Evolutionary conservation across 129 eudicot genomes (phyloP), one percentile per base, ranked within the genome.

Genomic region (Smallanthus sonchifolius): DNA sequence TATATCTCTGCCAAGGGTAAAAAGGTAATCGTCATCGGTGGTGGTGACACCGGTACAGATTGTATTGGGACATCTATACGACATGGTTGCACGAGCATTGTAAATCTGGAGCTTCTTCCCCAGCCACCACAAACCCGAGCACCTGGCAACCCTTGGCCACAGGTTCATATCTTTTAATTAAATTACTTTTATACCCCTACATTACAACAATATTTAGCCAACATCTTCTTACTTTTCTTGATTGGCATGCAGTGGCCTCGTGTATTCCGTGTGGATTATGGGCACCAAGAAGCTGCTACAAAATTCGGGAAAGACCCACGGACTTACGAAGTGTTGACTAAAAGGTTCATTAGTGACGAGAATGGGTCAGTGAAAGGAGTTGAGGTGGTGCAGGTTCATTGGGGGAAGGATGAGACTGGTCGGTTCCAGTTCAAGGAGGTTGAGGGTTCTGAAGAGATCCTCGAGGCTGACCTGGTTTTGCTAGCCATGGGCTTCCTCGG

Each of bases 401-500:
- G 99, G 99, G 97, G 80, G 78, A 95, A 95, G 79, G 99, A 95
- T 73, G 99, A 88, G 16, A 86, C 89, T 52, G 99, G 99, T 43
- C 85, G 69, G 76, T 95, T 91, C 72, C 92, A 88, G 77, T 95
- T 95, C 47, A 95, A 95, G 82, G 99, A 95, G 82, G 85, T 95
- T 35, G 99, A 87, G 75, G 99, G 99, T 52, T 84, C 94, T 0
- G 91, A 86, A 76, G 97, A 91, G 85, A 85, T 86, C 20, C 79
- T 95, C 2, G 99, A 75, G 79, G 96, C 97, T 16, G 99, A 95
- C 69, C 56, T 95, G 37, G 97, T 91, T 35, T 80, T 95, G 61
- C 81, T 95, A 47, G 99, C 99, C 74, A 95, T 95, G 99, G 99
- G 99, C 3, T 95, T 95, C 85, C 97, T 95, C 10, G 99, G 99